Base-by-base conservation (phyloP, 768 basidiomycete species). In the Scleroderma bovista region DNA sequence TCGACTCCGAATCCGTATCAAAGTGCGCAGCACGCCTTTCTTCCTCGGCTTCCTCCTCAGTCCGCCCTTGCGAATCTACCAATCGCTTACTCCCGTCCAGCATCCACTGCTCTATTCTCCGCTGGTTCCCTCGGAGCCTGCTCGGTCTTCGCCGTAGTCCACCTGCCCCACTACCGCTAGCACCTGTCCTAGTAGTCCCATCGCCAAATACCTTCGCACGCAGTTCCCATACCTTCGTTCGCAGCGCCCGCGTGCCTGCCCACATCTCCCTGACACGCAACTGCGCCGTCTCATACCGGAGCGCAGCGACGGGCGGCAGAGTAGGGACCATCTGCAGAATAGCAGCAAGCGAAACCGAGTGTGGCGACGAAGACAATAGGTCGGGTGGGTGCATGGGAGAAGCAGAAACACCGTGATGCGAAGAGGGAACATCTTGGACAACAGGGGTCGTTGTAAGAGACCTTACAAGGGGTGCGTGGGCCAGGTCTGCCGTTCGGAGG, bases 1-100 rank as follows among this genome's bases (percentile, higher is more conserved):
- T 23, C 24, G 41, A 47, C 38, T 67, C 65, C 8, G 55, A 58
- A 12, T 60, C 68, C 29, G 68, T 67, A 5, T 65, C 69, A 19
- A 57, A 58, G 6, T 54, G 52, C 22, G 57, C 56, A 20, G 62
- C 69, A 46, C 56, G 68, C 31, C 66, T 69, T 63, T 90, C 88
- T 57, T 90, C 87, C 59, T 84, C 84, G 19, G 74, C 86, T 66
- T 91, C 88, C 54, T 79, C 80, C 68, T 86, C 85, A 47, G 85
- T 89, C 41, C 86, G 71, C 16, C 88, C 88, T 37, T 81, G 59
- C 36, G 70, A 65, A 64, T 90, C 86, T 39, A 90, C 86, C 1
- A 84, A 62, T 39, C 79, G 69, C 62, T 78, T 75, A 40, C 65
- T 59, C 13, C 85, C 85, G 56, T 84, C 83, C 38, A 88, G 66